Base-by-base conservation (phyloP, 768 basidiomycete species). In the Suillus subalutaceus region DNA sequence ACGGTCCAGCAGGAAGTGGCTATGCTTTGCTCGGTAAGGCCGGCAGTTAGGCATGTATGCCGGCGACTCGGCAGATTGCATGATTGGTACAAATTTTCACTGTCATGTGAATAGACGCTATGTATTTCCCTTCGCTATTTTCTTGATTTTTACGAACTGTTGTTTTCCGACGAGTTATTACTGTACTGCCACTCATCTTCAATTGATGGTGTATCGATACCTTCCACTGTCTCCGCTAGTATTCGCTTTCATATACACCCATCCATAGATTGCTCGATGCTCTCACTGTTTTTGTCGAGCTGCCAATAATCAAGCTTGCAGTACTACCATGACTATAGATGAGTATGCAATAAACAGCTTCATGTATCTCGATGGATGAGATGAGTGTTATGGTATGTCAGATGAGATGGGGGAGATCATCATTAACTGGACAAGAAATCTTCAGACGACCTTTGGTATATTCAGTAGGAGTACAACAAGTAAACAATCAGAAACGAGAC, bases 1-100 rank as follows among this genome's bases (percentile, higher is more conserved):
- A 92, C 70, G 91, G 91, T 6, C 91, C 91, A 0, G 85, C 86
- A 72, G 91, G 91, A 26, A 83, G 79, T 65, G 92, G 91, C 30
- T 93, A 93, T 73, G 92, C 90, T n/a, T 74, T 93, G 41, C 75
- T 90, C 3, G 86, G 86, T 37, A 84, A 83, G 66, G 78, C 81
- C 0, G 84, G 85, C 37, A 81, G 81, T 63, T 85, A 68, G 18
- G 18, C 10, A 32, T 55, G 32, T 20, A 55, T 55, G 1, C 20
- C 10, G 18, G 18, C 18, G 32, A 35, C 18, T 20, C 53, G 6
- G 10, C 53, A 55, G 8, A 35, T 20, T 9, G 16, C 52, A 20
- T 30, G 32, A 32, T 55, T 53, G 18, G 32, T 23, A 38, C 12
- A n/a, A 37, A 57, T 37, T 57, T 23, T n/a, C 2, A 57, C 35